Evolutionary conservation across 768 basidiomycete genomes (phyloP), one percentile per base, ranked within the genome.

Genomic region (Tulasnella sp.): DNA sequence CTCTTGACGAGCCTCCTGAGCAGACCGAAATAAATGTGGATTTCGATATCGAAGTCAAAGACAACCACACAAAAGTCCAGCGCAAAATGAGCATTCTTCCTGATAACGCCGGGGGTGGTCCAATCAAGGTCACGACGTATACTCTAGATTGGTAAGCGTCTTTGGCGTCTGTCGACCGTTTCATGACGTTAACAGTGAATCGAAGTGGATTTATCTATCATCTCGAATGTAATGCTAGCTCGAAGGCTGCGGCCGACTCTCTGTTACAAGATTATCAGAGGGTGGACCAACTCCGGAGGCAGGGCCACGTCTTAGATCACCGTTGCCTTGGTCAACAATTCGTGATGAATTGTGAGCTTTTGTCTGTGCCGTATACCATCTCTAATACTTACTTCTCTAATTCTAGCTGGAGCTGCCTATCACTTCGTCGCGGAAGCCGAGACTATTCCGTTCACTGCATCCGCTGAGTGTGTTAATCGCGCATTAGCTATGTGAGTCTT

Each of bases 181-280:
- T 32, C 9, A 15, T 51, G 11, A 1, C 32, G 13, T 5, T 29
- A n/a, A 38, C 10, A 24, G 5, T 59, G 26, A 51, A 24, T 21
- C 48, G 21, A 24, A 59, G 58, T 17, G 58, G 58, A 10, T n/a
- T 59, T 9, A 59, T 59, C 10, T 51, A 48, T 50, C 58, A 59
- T 38, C 47, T 59, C 19, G 47, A 59, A 21, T 27, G 29, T 10
- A 59, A 34, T 17, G 26, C 23, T 10, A 29, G 49, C 7, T 49
- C 50, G 1, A 27, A 43, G 48, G 26, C 17, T 13, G 29, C 11
- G 10, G 58, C 58, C 4, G 58, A 59, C 47, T 26, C 3, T 2
- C 29, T 59, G 3, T 23, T 59, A 11, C 26, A 59, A 24, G 58
- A 49, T 24, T 59, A 38, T 19, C 58, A 59, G 34, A 34, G 27